These are phyloP conservation scores for Fusarium sp. DNA, from an alignment of 2,329 filamentous ascomycete genomes.

Conservation along the genomic window DNA sequence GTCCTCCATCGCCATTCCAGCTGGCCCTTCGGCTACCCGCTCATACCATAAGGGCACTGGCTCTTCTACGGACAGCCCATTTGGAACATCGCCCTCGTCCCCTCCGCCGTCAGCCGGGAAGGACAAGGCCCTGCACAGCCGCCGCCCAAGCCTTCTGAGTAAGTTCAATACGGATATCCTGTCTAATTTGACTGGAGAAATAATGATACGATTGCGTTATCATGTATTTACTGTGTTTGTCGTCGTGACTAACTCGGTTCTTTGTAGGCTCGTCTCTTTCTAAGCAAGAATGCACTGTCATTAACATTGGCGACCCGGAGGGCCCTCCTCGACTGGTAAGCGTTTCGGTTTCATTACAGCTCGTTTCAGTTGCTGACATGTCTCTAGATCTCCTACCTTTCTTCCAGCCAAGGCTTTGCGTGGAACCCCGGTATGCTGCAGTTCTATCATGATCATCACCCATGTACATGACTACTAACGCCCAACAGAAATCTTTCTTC, in stretches of 20 bases:
- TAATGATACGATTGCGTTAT: conserved; percentile 30
- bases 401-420: conserved; percentile 82
- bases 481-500: conserved; percentile 79
- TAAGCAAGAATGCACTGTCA: conserved; percentile 82
- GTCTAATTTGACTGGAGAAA: conserved; percentile 18
- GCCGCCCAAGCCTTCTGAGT: conserved; percentile 74
- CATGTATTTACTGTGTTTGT: conserved; percentile 5
- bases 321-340: conserved; percentile 78
- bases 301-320: conserved; percentile 81
- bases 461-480: conserved; percentile 15
- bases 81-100: conserved; percentile 61
- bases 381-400: conserved; percentile 80
- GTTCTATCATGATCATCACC: background rate
- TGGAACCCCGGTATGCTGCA: conserved; percentile 78
- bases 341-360: conserved; percentile 6
- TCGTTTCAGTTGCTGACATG: conserved; percentile 36
- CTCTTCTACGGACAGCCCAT: conserved; percentile 60
- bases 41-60: conserved; percentile 60
- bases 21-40: conserved; percentile 53
- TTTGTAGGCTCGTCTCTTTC: conserved; percentile 75
- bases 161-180: conserved; percentile 40
- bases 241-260: conserved; percentile 50
- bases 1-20: conserved; percentile 77
- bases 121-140: conserved; percentile 63
- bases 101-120: conserved; percentile 67